phyloP scores from a whole-genome alignment of 768 basidiomycete species.

The Pisolithus orientalis region DNA sequence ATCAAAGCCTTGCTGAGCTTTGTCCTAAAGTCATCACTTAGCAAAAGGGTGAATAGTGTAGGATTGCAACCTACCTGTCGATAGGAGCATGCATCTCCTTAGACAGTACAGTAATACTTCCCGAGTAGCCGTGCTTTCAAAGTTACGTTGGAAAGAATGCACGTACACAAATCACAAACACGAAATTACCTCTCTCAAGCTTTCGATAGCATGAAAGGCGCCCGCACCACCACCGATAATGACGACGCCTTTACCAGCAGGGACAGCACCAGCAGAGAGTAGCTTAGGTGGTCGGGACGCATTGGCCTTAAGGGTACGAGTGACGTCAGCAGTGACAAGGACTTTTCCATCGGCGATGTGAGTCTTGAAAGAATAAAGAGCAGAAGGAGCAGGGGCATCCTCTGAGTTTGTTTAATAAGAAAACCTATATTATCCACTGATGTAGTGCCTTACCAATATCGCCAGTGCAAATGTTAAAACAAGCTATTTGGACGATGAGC shows the following conservation, averaged over 20 bases:
- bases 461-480: conserved; percentile 81
- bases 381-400: conserved; percentile 81
- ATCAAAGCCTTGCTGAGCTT: conserved; percentile 85
- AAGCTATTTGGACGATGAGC: conserved; percentile 41
- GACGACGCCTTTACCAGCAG: conserved; percentile 60
- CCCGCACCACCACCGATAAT: conserved; percentile 86
- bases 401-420: conserved; percentile 38
- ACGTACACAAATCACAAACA: neutral
- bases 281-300: conserved; percentile 56
- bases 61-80: conserved; percentile 50
- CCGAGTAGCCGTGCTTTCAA: conserved; percentile 64
- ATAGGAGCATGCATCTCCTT: conserved; percentile 78
- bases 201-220: conserved; percentile 70
- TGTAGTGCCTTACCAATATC: conserved; percentile 56
- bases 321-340: conserved; percentile 63
- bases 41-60: neutral
- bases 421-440: neutral
- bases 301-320: conserved; percentile 59
- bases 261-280: conserved; percentile 38
- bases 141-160: neutral
- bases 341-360: conserved; percentile 67
- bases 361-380: conserved; percentile 74
- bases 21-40: conserved; percentile 44
- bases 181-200: conserved; percentile 66
- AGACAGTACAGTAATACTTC: conserved; percentile 73